These are phyloP conservation scores for Xylaria sp. DNA, from an alignment of 2,329 filamentous ascomycete genomes.

Conservation along the genomic window DNA sequence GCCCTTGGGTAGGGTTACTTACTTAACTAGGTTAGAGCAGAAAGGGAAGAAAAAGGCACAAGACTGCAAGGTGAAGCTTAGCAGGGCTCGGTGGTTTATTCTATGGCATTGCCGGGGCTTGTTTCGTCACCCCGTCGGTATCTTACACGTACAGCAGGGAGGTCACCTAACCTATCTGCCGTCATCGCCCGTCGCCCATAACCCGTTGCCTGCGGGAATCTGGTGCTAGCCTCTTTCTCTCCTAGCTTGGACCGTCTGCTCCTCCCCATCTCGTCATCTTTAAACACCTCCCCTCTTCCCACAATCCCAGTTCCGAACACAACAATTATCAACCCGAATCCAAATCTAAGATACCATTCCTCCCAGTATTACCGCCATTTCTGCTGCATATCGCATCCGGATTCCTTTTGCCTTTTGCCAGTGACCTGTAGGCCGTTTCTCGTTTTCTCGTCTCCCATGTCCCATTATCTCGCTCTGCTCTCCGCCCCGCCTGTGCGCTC, in stretches of 20 bases:
- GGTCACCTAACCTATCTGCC: slow-evolving; percentile 35
- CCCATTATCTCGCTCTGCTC: not conserved
- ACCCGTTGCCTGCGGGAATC: slow-evolving; percentile 10
- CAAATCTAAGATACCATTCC: slow-evolving; percentile 36
- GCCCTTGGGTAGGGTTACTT: not conserved
- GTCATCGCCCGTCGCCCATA: slow-evolving; percentile 35
- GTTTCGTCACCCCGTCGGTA: slow-evolving; percentile 30
- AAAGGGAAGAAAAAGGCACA: not conserved
- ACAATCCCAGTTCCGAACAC: slow-evolving; percentile 39
- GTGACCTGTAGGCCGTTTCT: slow-evolving; percentile 28
- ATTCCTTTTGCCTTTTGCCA: slow-evolving; percentile 11
- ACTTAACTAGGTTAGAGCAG: not conserved
- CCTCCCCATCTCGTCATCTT: slow-evolving; percentile 40
- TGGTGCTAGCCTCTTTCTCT: slow-evolving; percentile 37
- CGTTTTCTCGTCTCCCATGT: not conserved
- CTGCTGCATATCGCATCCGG: slow-evolving; percentile 16
- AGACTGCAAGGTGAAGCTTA: slow-evolving; percentile 10
- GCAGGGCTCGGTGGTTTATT: slow-evolving; percentile 2
- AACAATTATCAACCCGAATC: slow-evolving; percentile 35
- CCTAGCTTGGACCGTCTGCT: slow-evolving; percentile 33
- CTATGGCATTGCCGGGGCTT: slow-evolving; percentile 10
- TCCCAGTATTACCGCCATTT: slow-evolving; percentile 29
- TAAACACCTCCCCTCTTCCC: slow-evolving; percentile 39
- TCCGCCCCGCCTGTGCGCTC: slow-evolving; percentile 26
- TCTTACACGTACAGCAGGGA: not conserved